Evolutionary conservation across 441 rosid genomes (phyloP).

Genomic region (Metrosideros polymorpha): DNA sequence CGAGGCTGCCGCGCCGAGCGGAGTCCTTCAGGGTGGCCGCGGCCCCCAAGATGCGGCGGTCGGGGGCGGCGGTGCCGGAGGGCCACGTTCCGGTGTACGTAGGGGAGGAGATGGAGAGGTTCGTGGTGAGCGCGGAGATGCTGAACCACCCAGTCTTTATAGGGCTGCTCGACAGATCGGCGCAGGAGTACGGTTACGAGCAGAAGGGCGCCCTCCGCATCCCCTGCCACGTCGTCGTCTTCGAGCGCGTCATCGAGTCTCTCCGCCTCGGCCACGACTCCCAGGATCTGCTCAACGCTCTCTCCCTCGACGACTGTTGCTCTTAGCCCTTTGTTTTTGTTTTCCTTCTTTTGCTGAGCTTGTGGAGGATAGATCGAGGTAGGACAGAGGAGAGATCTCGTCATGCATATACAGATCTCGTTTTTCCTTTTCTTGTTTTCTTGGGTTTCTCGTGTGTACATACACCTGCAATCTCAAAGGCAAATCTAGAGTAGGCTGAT

Average conservation of each 20-base stretch:
- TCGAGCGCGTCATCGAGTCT: conserved; percentile 53
- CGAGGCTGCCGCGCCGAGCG: not conserved
- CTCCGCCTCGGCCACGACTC: conserved; percentile 44
- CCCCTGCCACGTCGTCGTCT: conserved; percentile 73
- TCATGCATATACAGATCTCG: not conserved
- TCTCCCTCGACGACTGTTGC: conserved; percentile 17
- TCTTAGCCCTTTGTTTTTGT: conserved; percentile 15
- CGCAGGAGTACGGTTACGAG: conserved; percentile 88
- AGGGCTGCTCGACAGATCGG: conserved; percentile 68
- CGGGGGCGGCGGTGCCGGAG: conserved; percentile 34
- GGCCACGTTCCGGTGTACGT: conserved; percentile 88
- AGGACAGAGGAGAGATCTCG: not conserved
- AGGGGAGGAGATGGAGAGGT: conserved; percentile 89
- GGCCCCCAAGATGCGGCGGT: not conserved
- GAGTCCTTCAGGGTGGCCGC: conserved; percentile 8
- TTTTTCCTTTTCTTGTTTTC: not conserved
- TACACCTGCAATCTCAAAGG: not conserved
- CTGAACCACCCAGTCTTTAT: conserved; percentile 81
- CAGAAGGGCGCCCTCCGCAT: conserved; percentile 86
- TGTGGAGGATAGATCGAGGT: not conserved
- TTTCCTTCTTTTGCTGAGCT: conserved; percentile 35
- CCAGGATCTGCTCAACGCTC: conserved; percentile 28
- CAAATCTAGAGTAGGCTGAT: not conserved
- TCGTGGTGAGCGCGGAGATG: conserved; percentile 70
- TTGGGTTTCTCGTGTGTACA: not conserved